Conservation (phyloP, 1,139 yeast genomes). For the Hansenula lynferdii region DNA sequence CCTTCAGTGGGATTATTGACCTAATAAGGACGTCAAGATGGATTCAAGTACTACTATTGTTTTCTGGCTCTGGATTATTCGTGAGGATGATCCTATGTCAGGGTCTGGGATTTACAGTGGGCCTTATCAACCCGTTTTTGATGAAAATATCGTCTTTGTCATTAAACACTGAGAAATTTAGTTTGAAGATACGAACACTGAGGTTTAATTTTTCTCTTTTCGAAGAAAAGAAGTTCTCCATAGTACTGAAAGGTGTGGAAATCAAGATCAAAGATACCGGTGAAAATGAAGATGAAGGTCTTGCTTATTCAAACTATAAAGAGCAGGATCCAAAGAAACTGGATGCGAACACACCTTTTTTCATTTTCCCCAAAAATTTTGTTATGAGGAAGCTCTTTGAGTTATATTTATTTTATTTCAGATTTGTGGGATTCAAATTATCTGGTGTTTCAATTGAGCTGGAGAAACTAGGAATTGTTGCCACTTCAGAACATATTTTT, state of each 20-base stretch:
- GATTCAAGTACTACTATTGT: not conserved
- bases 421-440: slow-evolving; percentile 19
- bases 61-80: not conserved
- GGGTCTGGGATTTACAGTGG: slow-evolving; percentile 21
- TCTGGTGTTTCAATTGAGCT: slow-evolving; percentile 8
- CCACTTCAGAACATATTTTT: slow-evolving; percentile 10
- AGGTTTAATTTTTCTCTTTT: slow-evolving; percentile 14
- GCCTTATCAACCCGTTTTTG: slow-evolving; percentile 23
- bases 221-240: slow-evolving; percentile 11
- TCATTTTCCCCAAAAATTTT: slow-evolving; percentile 18
- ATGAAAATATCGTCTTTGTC: slow-evolving; percentile 16
- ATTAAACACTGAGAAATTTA: slow-evolving; percentile 5
- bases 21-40: not conserved
- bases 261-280: slow-evolving; percentile 3
- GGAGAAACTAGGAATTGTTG: slow-evolving; percentile 7
- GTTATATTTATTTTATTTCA: slow-evolving; percentile 16
- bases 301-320: not conserved
- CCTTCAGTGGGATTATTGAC: not conserved
- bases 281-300: not conserved
- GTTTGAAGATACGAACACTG: slow-evolving; percentile 13
- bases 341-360: slow-evolving; percentile 21
- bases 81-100: slow-evolving; percentile 9
- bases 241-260: slow-evolving; percentile 17
- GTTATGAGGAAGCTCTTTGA: slow-evolving; percentile 12
- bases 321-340: slow-evolving; percentile 8